phyloP scores from a whole-genome alignment of 2,329 filamentous ascomycete genomes.

The Escovopsis sp. region DNA sequence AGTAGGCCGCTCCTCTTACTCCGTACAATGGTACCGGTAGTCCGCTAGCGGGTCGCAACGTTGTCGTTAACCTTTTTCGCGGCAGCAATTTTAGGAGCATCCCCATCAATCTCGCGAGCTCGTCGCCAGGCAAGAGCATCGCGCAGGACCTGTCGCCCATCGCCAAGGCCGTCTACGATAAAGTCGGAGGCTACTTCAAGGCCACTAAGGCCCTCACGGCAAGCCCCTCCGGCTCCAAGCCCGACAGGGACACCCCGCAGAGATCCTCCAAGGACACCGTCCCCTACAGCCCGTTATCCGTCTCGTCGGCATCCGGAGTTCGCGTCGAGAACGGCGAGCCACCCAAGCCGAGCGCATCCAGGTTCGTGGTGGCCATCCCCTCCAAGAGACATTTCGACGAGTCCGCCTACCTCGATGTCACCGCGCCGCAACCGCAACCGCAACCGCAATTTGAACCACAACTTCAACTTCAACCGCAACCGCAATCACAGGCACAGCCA shows the following conservation, averaged over 20 bases:
- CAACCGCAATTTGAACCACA: conserved; percentile 5
- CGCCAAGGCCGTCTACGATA: conserved; percentile 25
- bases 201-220: conserved; percentile 19
- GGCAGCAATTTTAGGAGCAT: conserved; percentile 37
- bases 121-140: conserved; percentile 15
- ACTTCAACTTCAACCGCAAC: conserved; percentile 6
- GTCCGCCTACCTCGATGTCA: conserved; percentile 21
- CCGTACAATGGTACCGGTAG: too few relatives aligned
- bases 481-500: too few relatives aligned
- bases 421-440: conserved; percentile 11
- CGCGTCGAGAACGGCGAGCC: conserved; percentile 14
- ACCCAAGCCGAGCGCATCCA: conserved; percentile 21
- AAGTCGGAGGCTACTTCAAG: conserved; percentile 25
- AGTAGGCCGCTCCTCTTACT: conserved; percentile 31
- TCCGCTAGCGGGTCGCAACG: conserved; percentile 7
- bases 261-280: conserved; percentile 10
- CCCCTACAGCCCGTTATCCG: conserved; percentile 7
- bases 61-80: neutral
- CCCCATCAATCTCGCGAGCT: conserved; percentile 11
- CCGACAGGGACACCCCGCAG: conserved; percentile 12
- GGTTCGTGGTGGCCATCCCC: conserved; percentile 34
- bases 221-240: conserved; percentile 23
- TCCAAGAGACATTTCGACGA: conserved; percentile 26
- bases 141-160: conserved; percentile 35
- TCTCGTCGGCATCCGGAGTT: conserved; percentile 5